A percentile compares a stretch with the other conserved stretches of the same genome.
Evolutionary conservation across 495 filamentous ascomycete species (phyloP).

Genomic region (Penicillium macrosclerotiorum): DNA sequence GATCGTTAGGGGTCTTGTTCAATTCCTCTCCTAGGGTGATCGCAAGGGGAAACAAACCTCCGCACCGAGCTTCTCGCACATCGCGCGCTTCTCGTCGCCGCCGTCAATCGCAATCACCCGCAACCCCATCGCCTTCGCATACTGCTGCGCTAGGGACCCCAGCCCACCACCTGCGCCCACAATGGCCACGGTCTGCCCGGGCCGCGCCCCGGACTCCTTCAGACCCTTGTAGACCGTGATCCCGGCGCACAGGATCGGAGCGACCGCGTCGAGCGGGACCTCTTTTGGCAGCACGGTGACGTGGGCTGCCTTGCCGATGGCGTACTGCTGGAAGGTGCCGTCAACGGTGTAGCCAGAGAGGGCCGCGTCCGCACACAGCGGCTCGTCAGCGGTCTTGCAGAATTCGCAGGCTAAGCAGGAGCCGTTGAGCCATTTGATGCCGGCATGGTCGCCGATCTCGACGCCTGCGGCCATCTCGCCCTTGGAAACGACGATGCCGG

Average conservation of each 20-base stretch:
- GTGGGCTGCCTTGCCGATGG: constrained; percentile 77
- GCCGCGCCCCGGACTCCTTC: constrained; percentile 72
- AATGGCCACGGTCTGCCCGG: constrained; percentile 80
- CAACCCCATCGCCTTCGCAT: constrained; percentile 87
- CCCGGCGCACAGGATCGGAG: constrained; percentile 81
- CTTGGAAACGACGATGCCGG: constrained; percentile 74
- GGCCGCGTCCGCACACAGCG: constrained; percentile 62
- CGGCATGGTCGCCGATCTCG: constrained; percentile 70
- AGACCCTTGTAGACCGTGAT: constrained; percentile 91
- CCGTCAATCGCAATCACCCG: constrained; percentile 73
- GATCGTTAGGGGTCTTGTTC: no score
- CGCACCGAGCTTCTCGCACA: constrained; percentile 66
- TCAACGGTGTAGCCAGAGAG: constrained; percentile 79
- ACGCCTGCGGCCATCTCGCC: constrained; percentile 66
- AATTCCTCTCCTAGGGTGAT: neutral
- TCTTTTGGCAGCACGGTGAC: constrained; percentile 72
- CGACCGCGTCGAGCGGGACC: constrained; percentile 65
- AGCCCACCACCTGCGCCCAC: constrained; percentile 92
- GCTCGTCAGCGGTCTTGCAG: constrained; percentile 67
- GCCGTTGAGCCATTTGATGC: constrained; percentile 84
- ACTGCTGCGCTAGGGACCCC: constrained; percentile 77
- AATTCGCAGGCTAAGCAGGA: constrained; percentile 69
- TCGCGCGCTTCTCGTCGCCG: constrained; percentile 72
- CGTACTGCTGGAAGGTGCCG: constrained; percentile 86
- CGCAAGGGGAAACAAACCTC: constrained; percentile 17